Conservation (phyloP, 768 basidiomycete genomes). For the Calocybe cyanea region DNA sequence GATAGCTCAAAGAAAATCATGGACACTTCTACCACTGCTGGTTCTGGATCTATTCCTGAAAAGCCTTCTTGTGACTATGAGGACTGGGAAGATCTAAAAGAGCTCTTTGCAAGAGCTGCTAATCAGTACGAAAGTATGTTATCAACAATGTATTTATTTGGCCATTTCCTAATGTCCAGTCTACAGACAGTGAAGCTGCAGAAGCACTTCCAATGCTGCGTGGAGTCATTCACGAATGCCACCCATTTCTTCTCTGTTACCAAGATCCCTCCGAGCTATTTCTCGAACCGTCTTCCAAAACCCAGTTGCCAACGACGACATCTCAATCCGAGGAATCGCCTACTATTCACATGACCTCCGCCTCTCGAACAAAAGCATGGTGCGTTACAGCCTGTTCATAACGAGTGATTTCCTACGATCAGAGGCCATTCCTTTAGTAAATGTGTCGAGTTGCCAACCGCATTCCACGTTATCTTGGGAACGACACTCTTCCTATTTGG, state of each 20-base stretch:
- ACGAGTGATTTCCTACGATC: not conserved
- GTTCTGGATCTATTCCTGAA: conserved; percentile 17
- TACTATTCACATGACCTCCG: conserved; percentile 6
- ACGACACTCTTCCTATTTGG: conserved; percentile 63
- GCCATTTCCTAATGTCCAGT: conserved; percentile 10
- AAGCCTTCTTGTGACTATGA: conserved; percentile 31
- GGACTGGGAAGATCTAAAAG: conserved; percentile 69
- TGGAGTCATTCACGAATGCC: conserved; percentile 65
- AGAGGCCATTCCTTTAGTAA: conserved; percentile 22
- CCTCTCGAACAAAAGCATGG: conserved; percentile 9
- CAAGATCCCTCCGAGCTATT: conserved; percentile 57
- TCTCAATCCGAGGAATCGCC: conserved; percentile 2
- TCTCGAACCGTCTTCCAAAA: conserved; percentile 17
- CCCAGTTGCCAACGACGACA: conserved; percentile 4
- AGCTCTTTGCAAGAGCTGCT: conserved; percentile 52
- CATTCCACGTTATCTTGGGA: conserved; percentile 65
- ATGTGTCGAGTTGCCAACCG: conserved; percentile 52
- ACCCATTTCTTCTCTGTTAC: conserved; percentile 52
- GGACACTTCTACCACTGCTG: conserved; percentile 36
- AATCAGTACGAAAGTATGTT: conserved; percentile 57
- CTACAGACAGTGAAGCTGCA: conserved; percentile 37
- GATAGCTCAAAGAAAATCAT: conserved; percentile 30
- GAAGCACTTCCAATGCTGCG: conserved; percentile 55
- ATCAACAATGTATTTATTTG: not conserved
- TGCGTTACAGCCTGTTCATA: conserved; percentile 7